Conservation (phyloP, 108 stramenopile genomes). For the Ochromonas danica region DNA sequence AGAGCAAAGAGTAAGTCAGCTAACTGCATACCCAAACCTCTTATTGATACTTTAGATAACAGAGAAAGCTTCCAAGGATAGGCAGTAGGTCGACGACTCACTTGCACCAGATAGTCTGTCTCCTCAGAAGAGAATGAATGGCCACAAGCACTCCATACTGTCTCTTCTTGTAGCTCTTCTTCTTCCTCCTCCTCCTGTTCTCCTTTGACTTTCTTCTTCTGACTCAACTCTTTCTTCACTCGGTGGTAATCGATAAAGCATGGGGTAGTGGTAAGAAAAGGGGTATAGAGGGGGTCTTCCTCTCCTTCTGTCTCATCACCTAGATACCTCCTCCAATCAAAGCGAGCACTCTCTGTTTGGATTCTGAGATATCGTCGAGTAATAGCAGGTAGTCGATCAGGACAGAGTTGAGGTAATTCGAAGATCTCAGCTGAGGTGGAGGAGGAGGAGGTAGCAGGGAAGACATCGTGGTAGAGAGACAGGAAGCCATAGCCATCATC, state of each 20-base stretch:
- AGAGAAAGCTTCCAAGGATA: too few relatives aligned
- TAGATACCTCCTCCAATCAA: conserved; percentile 11
- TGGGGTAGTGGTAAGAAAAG: not conserved
- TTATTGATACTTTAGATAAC: not conserved
- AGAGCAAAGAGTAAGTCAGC: not conserved
- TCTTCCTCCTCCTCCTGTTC: not conserved
- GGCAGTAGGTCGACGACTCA: not conserved
- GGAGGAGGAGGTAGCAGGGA: conserved; percentile 46
- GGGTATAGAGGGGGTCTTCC: conserved; percentile 2
- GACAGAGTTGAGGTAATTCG: not conserved
- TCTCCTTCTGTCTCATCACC: not conserved
- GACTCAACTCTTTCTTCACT: not conserved
- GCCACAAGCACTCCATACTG: not conserved
- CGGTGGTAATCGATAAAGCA: not conserved
- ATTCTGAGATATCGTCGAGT: not conserved
- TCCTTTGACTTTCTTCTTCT: not conserved
- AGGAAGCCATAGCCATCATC: conserved; percentile 67
- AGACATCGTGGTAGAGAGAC: conserved; percentile 65
- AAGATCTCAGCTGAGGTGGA: too few relatives aligned
- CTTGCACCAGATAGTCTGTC: not conserved
- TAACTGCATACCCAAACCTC: not conserved
- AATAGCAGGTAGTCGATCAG: not conserved
- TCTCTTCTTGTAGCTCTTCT: not conserved
- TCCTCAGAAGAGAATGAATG: not conserved
- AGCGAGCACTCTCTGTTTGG: not conserved